Evolutionary conservation across 2,329 filamentous ascomycete species (phyloP).

Genomic region (Cladobotryum protrusum): DNA sequence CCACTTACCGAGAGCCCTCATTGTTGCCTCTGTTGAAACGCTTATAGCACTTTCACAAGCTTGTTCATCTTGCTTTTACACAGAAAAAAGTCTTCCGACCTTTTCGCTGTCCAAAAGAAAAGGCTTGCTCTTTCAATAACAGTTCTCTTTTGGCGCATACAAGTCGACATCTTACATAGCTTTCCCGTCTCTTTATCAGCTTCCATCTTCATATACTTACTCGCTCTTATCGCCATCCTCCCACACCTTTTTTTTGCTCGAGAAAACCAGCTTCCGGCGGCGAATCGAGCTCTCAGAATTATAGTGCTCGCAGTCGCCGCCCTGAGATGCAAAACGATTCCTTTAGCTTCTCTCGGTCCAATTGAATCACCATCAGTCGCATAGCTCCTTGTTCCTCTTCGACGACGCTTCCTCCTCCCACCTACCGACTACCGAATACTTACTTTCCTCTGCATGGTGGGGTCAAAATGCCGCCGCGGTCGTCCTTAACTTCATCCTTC

Average conservation of each 20-base stretch:
- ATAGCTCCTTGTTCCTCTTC: constrained; percentile 9
- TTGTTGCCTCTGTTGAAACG: too few relatives aligned
- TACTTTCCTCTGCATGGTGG: constrained; percentile 44
- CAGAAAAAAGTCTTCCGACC: too few relatives aligned
- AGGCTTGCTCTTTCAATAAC: too few relatives aligned
- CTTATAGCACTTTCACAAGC: too few relatives aligned
- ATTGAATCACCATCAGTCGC: constrained; percentile 22
- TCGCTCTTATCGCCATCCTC: neutral
- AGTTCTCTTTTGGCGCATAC: neutral
- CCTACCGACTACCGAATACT: too few relatives aligned
- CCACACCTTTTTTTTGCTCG: neutral
- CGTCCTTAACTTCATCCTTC: constrained; percentile 82
- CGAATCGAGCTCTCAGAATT: constrained; percentile 9
- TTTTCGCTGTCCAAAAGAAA: too few relatives aligned
- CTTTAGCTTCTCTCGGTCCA: constrained; percentile 18
- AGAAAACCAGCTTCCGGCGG: constrained; percentile 5
- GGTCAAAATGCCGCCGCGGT: constrained; percentile 80
- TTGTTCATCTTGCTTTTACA: too few relatives aligned
- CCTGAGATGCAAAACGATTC: constrained; percentile 22
- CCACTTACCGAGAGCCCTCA: neutral
- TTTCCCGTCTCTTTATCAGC: neutral
- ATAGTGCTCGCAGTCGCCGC: constrained; percentile 16
- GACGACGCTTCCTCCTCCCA: constrained; percentile 15
- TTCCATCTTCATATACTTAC: neutral
- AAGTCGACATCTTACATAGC: neutral